Evolutionary conservation across 192 early-diverging fungal genomes (phyloP).

Genomic region (Phlyctochytrium planicorne): DNA sequence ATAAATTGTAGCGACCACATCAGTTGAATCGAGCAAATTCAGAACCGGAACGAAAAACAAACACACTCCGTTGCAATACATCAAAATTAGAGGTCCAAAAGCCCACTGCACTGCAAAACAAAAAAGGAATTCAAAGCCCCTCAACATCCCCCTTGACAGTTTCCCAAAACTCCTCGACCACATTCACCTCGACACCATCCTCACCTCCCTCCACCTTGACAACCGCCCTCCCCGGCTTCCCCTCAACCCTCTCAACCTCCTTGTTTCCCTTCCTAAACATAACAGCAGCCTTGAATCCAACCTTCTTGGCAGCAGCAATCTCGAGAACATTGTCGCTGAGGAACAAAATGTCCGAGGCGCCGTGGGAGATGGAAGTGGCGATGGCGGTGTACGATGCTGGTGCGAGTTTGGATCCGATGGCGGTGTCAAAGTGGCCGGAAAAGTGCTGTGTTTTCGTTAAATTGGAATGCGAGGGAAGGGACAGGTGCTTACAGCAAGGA

Average conservation of each 20-base stretch:
- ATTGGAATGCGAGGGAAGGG: slow-evolving; percentile 2
- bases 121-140: too few species aligned
- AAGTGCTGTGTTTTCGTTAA: slow-evolving; percentile 54
- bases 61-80: too few species aligned
- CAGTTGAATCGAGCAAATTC: too few species aligned
- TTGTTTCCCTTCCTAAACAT: slow-evolving; percentile 78
- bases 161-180: too few species aligned
- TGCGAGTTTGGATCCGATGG: slow-evolving; percentile 79
- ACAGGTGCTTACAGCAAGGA: slow-evolving; percentile 37
- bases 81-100: too few species aligned
- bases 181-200: neutral
- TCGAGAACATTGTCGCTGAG: slow-evolving; percentile 89
- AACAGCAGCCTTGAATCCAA: slow-evolving; percentile 68
- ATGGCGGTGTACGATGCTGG: slow-evolving; percentile 73
- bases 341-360: slow-evolving; percentile 68
- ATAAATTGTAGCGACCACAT: too few species aligned
- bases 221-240: neutral
- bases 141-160: too few species aligned
- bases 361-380: slow-evolving; percentile 57
- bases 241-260: slow-evolving; percentile 32
- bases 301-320: slow-evolving; percentile 71
- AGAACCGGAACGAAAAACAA: too few species aligned
- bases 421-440: slow-evolving; percentile 88
- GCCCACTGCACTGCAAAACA: too few species aligned
- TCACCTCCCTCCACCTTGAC: slow-evolving; percentile 1